Base-by-base conservation (phyloP, 2,329 filamentous ascomycete genomes). In the Verticillium isaacii region DNA sequence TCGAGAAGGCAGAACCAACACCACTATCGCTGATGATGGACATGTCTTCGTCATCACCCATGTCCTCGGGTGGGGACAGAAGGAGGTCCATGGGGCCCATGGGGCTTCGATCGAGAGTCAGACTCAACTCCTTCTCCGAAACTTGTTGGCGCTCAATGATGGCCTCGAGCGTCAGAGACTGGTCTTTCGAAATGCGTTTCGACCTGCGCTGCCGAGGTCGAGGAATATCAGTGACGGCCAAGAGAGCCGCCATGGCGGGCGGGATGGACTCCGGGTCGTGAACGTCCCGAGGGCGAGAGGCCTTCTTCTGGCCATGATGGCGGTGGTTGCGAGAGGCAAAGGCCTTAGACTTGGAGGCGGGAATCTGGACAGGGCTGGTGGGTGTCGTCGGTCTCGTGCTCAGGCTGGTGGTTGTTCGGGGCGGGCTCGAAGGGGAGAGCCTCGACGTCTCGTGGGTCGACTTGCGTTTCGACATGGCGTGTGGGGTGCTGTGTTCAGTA, bases 181-280 rank as follows among this genome's bases (percentile, higher is more conserved):
- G 70, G 19, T 70, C 68, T 12, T 65, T 62, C 52, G 66, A 63
- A 41, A 68, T 71, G 32, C 70, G 68, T 41, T 68, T 75, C 39
- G 32, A 34, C 37, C 57, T 74, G 71, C 32, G 73, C 71, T 60
- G 74, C 79, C 66, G 79, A 73, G 58, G 81, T 72, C 66, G 78
- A 2, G 84, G 86, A 58, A 89, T 89, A 64, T 80, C 82, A 34
- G 86, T 89, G 60, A 86, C 77, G 36, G 86, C 86, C 37, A 89
- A 76, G 32, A 89, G 75, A 14, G 85, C 84, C 6, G 85, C 85
- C 32, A 89, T 80, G 0, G 85, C 86, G 0, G 85, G 80, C 5
- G 86, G 82, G 25, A 89, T 77, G 17, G 79, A 75, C 62, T 86
- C 83, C 6, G 83, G 79, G 1, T 81, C 80, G 69, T 82, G 81